Evolutionary conservation across 139 green algal genomes (phyloP).

Genomic region (Edaphochlamys debaryana): DNA sequence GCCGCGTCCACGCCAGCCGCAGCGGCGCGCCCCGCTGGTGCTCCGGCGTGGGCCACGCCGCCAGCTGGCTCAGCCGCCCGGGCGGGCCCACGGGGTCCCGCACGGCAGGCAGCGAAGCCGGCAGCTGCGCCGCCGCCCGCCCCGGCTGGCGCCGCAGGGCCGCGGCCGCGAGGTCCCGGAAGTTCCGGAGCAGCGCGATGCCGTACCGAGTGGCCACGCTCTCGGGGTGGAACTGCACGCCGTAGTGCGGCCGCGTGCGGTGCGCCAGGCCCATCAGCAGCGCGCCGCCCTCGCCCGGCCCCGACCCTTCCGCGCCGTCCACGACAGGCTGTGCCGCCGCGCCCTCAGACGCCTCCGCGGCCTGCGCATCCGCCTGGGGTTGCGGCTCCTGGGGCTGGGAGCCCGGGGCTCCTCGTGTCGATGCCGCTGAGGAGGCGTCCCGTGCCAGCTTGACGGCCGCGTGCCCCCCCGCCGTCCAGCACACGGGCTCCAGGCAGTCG

Average conservation of each 20-base stretch:
- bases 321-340: too few relatives aligned
- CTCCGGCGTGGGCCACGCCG: conserved; percentile 9
- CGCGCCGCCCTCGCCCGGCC: background rate
- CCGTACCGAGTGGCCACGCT: conserved; percentile 87
- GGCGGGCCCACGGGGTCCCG: conserved; percentile 26
- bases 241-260: conserved; percentile 78
- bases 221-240: conserved; percentile 98
- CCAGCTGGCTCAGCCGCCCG: conserved; percentile 8
- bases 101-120: background rate
- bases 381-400: too few relatives aligned
- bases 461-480: conserved; percentile 82
- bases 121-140: background rate
- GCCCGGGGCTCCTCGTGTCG: background rate
- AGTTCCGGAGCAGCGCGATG: conserved; percentile 87
- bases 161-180: conserved; percentile 72
- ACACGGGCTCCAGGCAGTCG: conserved; percentile 75
- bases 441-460: conserved; percentile 55
- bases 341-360: too few relatives aligned
- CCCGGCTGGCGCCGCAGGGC: background rate
- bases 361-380: background rate
- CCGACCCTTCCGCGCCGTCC: background rate
- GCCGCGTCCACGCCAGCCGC: conserved; percentile 45
- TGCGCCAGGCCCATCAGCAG: conserved; percentile 92
- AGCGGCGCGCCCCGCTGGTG: conserved; percentile 34
- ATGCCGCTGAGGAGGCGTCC: background rate